These are phyloP conservation scores for Calonectria ilicicola DNA, from an alignment of 2,329 filamentous ascomycete species.

Conservation along the genomic window DNA sequence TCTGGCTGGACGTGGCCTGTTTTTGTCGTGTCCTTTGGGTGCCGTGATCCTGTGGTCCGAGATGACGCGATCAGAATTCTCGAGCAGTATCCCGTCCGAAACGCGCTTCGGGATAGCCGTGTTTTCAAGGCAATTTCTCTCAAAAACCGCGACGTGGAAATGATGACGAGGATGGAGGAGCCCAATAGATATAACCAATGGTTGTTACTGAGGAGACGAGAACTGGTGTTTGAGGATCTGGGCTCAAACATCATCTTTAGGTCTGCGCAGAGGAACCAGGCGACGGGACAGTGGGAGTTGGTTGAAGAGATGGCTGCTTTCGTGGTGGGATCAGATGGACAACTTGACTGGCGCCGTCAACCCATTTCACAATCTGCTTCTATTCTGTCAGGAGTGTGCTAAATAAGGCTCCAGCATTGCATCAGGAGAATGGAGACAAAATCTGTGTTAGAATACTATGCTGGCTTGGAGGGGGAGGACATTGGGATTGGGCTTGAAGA, in stretches of 20 bases:
- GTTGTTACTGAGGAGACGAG: conserved; percentile 51
- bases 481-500: neutral
- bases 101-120: conserved; percentile 57
- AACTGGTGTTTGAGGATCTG: conserved; percentile 54
- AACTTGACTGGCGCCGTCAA: conserved; percentile 49
- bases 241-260: conserved; percentile 52
- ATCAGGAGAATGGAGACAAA: neutral
- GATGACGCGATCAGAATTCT: conserved; percentile 56
- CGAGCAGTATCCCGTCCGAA: conserved; percentile 54
- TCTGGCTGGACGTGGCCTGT: conserved; percentile 60
- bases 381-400: conserved; percentile 41
- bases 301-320: conserved; percentile 53
- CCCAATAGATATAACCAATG: conserved; percentile 50
- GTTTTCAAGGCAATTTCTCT: conserved; percentile 54
- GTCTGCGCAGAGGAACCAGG: conserved; percentile 46
- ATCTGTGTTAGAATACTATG: neutral
- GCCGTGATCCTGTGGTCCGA: conserved; percentile 52
- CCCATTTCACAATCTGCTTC: conserved; percentile 49
- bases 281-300: conserved; percentile 50
- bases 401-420: neutral
- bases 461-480: neutral
- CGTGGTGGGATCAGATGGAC: conserved; percentile 44
- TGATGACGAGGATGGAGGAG: conserved; percentile 46
- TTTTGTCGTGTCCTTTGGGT: conserved; percentile 55
- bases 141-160: conserved; percentile 52